Evolutionary conservation across 2,329 filamentous ascomycete genomes (phyloP).

Genomic region (Talaromyces sp.): DNA sequence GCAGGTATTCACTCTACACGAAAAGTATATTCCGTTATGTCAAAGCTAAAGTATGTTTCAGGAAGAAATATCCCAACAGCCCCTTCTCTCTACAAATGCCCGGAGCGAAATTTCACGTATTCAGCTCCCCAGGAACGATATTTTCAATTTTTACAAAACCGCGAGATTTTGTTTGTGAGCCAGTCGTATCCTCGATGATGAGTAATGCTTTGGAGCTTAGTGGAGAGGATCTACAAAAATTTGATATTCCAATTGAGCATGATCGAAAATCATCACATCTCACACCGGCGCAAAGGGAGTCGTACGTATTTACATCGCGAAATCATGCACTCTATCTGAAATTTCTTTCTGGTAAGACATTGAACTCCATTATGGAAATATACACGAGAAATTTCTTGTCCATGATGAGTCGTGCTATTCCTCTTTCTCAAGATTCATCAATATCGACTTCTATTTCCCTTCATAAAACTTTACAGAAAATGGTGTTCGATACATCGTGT

Average conservation of each 20-base stretch:
- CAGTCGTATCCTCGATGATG: conserved; percentile 19
- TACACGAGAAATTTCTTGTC: conserved; percentile 11
- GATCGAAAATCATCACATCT: conserved; percentile 5
- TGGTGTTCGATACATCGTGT: conserved; percentile 15
- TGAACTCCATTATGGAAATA: conserved; percentile 11
- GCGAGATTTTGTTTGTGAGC: conserved; percentile 17
- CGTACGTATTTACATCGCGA: conserved; percentile 7
- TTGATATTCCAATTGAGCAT: conserved; percentile 13
- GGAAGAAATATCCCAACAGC: conserved; percentile 13
- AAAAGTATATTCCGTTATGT: not conserved
- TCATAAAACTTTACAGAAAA: conserved; percentile 13
- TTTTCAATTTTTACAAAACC: conserved; percentile 14
- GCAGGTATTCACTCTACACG: not conserved
- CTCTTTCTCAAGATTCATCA: not conserved
- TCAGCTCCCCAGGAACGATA: conserved; percentile 13
- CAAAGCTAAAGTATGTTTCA: not conserved
- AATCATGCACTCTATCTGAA: conserved; percentile 17
- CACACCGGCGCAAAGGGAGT: conserved; percentile 7
- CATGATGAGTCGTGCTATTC: not conserved
- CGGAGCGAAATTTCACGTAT: conserved; percentile 18
- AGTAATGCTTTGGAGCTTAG: conserved; percentile 14
- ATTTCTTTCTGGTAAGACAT: conserved; percentile 1
- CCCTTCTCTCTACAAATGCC: conserved; percentile 16
- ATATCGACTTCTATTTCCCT: not conserved
- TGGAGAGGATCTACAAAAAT: conserved; percentile 11